These are phyloP conservation scores for Sporothrix pseudoabietina DNA, from an alignment of 2,329 filamentous ascomycete genomes.

Conservation along the genomic window DNA sequence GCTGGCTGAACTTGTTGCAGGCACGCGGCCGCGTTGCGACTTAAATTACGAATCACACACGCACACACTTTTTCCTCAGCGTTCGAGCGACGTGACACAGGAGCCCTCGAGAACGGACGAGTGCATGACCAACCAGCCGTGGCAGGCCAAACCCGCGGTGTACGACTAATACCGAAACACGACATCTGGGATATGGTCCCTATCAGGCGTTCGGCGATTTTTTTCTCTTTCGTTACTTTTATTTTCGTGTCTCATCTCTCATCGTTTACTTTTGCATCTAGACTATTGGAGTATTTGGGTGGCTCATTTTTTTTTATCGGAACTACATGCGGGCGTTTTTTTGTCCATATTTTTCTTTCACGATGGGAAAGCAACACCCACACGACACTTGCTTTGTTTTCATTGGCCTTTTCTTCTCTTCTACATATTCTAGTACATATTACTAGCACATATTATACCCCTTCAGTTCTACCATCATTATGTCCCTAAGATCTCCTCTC, in stretches of 20 bases:
- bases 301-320: neutral
- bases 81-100: slow-evolving; percentile 2
- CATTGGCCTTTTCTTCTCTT: neutral
- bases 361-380: neutral
- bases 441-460: slow-evolving; percentile 26
- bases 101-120: neutral
- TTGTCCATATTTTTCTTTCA: neutral
- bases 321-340: neutral
- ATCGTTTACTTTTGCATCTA: slow-evolving; percentile 11
- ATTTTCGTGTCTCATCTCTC: slow-evolving; percentile 6
- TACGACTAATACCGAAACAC: slow-evolving; percentile 16
- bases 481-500: neutral
- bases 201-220: neutral
- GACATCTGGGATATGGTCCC: neutral
- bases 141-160: neutral
- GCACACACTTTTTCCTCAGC: neutral
- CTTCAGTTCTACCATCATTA: neutral
- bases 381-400: neutral
- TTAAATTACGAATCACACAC: neutral
- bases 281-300: neutral
- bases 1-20: slow-evolving; percentile 44
- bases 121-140: neutral
- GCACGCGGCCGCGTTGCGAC: slow-evolving; percentile 42
- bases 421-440: slow-evolving; percentile 10
- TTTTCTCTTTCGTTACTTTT: neutral